Evolutionary conservation across 202 grass and related monocot species (phyloP).

Genomic region (Setaria viridis): DNA sequence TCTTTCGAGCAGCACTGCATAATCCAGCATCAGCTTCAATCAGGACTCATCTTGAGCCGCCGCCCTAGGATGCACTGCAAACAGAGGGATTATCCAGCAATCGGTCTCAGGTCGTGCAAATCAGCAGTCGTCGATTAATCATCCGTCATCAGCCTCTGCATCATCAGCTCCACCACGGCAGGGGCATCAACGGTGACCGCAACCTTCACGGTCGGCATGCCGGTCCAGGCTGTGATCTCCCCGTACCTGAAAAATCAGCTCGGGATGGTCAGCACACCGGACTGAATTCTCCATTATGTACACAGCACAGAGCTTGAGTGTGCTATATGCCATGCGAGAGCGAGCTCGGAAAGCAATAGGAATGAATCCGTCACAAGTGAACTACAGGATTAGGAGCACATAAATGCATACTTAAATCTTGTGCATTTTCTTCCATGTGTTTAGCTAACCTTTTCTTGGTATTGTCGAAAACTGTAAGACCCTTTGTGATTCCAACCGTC

Average conservation of each 20-base stretch:
- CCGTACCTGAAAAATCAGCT: constrained; percentile 54
- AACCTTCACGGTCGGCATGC: constrained; percentile 79
- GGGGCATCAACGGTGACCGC: constrained; percentile 89
- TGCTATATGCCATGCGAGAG: background rate
- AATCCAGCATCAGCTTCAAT: background rate
- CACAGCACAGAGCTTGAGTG: background rate
- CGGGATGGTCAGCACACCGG: background rate
- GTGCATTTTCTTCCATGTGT: background rate
- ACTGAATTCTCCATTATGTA: background rate
- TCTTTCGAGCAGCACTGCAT: background rate
- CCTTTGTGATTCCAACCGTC: constrained; percentile 78
- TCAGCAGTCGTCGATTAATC: background rate
- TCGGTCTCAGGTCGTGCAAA: background rate
- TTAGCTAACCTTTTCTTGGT: constrained; percentile 74
- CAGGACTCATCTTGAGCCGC: background rate
- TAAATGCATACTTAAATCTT: background rate
- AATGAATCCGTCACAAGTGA: background rate
- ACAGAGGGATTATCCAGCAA: background rate
- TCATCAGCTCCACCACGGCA: constrained; percentile 61
- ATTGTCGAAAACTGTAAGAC: constrained; percentile 83
- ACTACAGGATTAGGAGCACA: background rate
- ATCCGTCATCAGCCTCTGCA: constrained; percentile 69
- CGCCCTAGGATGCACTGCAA: background rate
- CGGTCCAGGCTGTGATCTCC: constrained; percentile 74
- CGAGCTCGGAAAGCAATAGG: background rate